Evolutionary conservation across 73 alveolate genomes (phyloP).

Genomic region (Vitrella brassicaformis): DNA sequence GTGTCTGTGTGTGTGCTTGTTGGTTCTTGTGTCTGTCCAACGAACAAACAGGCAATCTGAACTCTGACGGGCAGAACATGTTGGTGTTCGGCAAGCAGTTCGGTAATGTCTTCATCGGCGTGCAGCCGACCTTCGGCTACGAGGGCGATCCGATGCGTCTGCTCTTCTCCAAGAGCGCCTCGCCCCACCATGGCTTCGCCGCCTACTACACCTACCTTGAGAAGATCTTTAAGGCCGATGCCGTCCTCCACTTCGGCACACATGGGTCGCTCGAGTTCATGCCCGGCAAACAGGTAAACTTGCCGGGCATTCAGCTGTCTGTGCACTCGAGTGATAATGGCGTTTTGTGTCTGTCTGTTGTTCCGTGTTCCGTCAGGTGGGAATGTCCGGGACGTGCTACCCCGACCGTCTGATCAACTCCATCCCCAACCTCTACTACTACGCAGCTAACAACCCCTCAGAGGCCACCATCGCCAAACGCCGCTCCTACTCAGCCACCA

Average conservation of each 20-base stretch:
- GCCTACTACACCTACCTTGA: slow-evolving; percentile 40
- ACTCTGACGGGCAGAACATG: slow-evolving; percentile 31
- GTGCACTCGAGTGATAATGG: neutral
- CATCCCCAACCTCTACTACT: slow-evolving; percentile 32
- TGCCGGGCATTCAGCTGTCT: slow-evolving; percentile 6
- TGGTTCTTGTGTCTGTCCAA: neutral
- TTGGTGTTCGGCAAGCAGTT: slow-evolving; percentile 22
- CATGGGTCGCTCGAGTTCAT: slow-evolving; percentile 41
- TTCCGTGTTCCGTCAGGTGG: neutral
- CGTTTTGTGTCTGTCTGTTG: neutral
- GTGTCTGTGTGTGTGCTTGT: neutral
- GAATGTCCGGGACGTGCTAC: slow-evolving; percentile 12
- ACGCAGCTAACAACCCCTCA: slow-evolving; percentile 36
- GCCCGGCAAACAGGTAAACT: slow-evolving; percentile 41
- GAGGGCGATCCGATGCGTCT: slow-evolving; percentile 41
- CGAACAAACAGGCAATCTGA: slow-evolving; percentile 9
- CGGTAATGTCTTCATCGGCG: slow-evolving; percentile 36
- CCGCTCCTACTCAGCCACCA: slow-evolving; percentile 6
- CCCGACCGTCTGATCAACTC: slow-evolving; percentile 33
- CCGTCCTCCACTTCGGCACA: slow-evolving; percentile 39
- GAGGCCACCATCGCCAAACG: slow-evolving; percentile 42
- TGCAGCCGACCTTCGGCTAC: slow-evolving; percentile 41
- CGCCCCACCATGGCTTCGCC: slow-evolving; percentile 41
- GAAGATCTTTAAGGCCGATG: slow-evolving; percentile 20
- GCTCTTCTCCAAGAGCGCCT: slow-evolving; percentile 34